Evolutionary conservation across 1,139 yeast genomes (phyloP).

Genomic region (Candida frijolesensis): DNA sequence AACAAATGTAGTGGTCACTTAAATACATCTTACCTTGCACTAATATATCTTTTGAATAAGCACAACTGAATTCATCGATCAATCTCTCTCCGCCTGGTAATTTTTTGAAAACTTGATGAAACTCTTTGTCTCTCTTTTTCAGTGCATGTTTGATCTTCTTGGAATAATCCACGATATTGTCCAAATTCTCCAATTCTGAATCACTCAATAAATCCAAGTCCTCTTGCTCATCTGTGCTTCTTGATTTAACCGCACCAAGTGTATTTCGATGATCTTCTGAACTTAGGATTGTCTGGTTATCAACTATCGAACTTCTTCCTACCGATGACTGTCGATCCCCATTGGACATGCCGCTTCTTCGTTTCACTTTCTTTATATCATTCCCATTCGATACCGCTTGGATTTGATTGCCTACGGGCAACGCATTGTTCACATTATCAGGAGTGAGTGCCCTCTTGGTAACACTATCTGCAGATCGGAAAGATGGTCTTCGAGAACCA

Average conservation of each 20-base stretch:
- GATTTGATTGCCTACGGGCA: slow-evolving; percentile 16
- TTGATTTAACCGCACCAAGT: slow-evolving; percentile 6
- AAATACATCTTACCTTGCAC: slow-evolving; percentile 73
- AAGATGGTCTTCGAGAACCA: slow-evolving; percentile 10
- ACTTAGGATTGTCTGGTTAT: slow-evolving; percentile 4
- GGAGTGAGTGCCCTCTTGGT: slow-evolving; percentile 23
- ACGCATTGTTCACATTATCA: slow-evolving; percentile 19
- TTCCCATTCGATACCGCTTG: slow-evolving; percentile 11
- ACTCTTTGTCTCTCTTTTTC: slow-evolving; percentile 58
- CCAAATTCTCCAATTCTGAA: slow-evolving; percentile 19
- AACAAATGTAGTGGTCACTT: slow-evolving; percentile 60
- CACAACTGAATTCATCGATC: slow-evolving; percentile 71
- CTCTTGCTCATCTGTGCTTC: slow-evolving; percentile 9
- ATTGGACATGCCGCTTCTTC: slow-evolving; percentile 21
- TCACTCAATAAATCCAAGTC: slow-evolving; percentile 9
- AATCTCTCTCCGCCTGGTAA: slow-evolving; percentile 55
- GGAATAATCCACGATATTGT: slow-evolving; percentile 23
- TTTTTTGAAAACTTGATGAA: slow-evolving; percentile 62
- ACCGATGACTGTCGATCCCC: slow-evolving; percentile 8
- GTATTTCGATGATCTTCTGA: slow-evolving; percentile 4
- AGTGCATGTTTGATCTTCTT: slow-evolving; percentile 31
- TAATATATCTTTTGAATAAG: slow-evolving; percentile 67
- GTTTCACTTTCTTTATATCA: slow-evolving; percentile 19
- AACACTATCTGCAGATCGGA: slow-evolving; percentile 19
- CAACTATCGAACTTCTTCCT: slow-evolving; percentile 10